Conservation (phyloP, 805 yeast genomes). For the Candida ipomoeae region DNA sequence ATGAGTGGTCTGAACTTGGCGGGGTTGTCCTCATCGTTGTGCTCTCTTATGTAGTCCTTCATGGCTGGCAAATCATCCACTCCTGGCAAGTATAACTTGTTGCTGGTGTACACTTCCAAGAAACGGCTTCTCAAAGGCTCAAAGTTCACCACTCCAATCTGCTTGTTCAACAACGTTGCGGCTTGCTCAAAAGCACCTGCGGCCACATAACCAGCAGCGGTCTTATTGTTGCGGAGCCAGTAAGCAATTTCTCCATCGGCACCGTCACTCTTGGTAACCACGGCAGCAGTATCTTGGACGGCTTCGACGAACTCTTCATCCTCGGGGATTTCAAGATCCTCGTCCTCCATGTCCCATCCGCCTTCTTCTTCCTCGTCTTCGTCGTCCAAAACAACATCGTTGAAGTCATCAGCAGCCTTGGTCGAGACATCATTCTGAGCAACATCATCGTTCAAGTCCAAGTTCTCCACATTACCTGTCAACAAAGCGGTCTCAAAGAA, state of each 20-base stretch:
- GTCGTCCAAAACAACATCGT: constrained; percentile 14
- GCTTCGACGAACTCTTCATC: constrained; percentile 26
- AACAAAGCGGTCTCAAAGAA: constrained; percentile 81
- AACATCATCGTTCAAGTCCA: constrained; percentile 45
- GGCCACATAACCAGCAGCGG: constrained; percentile 90
- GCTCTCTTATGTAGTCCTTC: constrained; percentile 62
- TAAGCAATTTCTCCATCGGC: constrained; percentile 58
- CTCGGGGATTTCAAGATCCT: constrained; percentile 60
- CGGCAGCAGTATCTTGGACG: constrained; percentile 10
- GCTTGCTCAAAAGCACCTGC: constrained; percentile 97
- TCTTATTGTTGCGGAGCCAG: constrained; percentile 87
- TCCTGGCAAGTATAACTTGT: constrained; percentile 71
- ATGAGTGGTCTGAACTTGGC: constrained; percentile 54
- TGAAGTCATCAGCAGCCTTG: constrained; percentile 7
- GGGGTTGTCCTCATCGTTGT: constrained; percentile 52
- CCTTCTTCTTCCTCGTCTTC: constrained; percentile 57
- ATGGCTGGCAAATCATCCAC: constrained; percentile 71
- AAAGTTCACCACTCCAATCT: constrained; percentile 79
- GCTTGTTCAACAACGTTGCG: constrained; percentile 85
- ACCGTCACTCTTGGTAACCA: constrained; percentile 15
- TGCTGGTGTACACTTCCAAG: constrained; percentile 76
- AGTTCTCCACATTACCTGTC: constrained; percentile 66
- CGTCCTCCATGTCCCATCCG: constrained; percentile 83
- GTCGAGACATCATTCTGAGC: not conserved
- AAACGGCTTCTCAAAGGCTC: constrained; percentile 84